A percentile compares a stretch with the other conserved stretches of the same genome.
Evolutionary conservation across 139 green algal species (phyloP).

Genomic region (Raphidocelis subcapitata): DNA sequence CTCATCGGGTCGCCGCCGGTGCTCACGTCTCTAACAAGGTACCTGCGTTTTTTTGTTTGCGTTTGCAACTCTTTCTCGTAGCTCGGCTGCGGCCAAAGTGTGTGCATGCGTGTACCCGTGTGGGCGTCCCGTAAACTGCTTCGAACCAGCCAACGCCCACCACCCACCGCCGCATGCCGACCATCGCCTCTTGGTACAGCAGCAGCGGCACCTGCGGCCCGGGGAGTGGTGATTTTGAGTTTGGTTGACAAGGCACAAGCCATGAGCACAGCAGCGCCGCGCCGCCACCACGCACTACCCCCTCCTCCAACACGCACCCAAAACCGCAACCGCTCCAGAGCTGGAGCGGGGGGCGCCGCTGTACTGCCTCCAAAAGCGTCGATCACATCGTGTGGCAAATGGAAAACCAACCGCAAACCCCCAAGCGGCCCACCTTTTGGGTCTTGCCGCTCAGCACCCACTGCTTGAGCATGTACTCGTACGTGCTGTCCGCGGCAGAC

Average conservation of each 20-base stretch:
- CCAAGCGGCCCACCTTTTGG: no score
- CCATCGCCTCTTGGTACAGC: slow-evolving; percentile 60
- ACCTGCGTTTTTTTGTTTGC: no score
- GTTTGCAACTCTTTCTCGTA: no score
- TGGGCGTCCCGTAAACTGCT: no score
- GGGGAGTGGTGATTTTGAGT: neutral
- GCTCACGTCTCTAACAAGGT: slow-evolving; percentile 57
- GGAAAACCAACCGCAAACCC: no score
- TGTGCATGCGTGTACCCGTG: no score
- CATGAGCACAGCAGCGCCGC: neutral
- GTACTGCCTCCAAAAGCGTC: neutral
- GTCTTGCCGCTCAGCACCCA: slow-evolving; percentile 37
- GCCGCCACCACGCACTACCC: neutral
- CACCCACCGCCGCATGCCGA: no score
- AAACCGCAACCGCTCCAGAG: neutral
- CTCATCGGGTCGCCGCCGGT: slow-evolving; percentile 21
- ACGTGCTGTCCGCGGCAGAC: slow-evolving; percentile 27
- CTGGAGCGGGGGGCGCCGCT: neutral
- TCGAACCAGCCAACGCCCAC: no score
- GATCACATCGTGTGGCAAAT: neutral
- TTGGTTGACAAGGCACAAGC: neutral
- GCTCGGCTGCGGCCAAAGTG: no score
- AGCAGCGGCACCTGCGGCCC: slow-evolving; percentile 36
- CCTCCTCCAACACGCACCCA: neutral
- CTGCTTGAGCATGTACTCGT: slow-evolving; percentile 86